Evolutionary conservation across 2,329 filamentous ascomycete species (phyloP).

Genomic region (Didymellaceae sp.): DNA sequence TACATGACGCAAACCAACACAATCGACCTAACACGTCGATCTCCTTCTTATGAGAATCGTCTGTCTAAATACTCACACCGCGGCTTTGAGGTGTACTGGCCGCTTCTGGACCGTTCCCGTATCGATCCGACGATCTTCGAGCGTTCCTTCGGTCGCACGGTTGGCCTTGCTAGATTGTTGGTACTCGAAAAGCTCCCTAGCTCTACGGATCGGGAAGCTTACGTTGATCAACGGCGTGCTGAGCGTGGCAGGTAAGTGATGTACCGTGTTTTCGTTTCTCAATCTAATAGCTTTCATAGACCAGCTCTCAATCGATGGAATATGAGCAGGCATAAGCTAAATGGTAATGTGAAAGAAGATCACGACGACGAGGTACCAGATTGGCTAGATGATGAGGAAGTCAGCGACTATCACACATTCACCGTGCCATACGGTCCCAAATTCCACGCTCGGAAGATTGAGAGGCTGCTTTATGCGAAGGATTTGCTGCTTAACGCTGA

Average conservation of each 20-base stretch:
- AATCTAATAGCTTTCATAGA: constrained; percentile 45
- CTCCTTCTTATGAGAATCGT: constrained; percentile 86
- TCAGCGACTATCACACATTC: constrained; percentile 75
- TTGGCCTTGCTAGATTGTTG: constrained; percentile 78
- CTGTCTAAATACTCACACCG: constrained; percentile 81
- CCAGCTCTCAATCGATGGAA: constrained; percentile 59
- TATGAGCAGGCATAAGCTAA: constrained; percentile 48
- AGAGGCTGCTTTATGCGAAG: constrained; percentile 81
- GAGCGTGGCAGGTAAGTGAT: constrained; percentile 64
- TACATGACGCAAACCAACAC: constrained; percentile 85
- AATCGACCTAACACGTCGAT: constrained; percentile 78
- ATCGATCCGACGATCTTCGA: constrained; percentile 89
- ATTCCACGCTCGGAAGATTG: constrained; percentile 70
- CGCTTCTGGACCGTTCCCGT: constrained; percentile 73
- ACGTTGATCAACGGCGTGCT: constrained; percentile 70
- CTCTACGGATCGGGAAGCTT: constrained; percentile 69
- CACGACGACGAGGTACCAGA: constrained; percentile 84
- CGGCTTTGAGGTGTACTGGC: constrained; percentile 85
- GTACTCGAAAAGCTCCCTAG: constrained; percentile 81
- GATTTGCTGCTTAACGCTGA: constrained; percentile 82
- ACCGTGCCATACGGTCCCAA: constrained; percentile 70
- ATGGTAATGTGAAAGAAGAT: constrained; percentile 76
- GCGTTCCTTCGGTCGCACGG: constrained; percentile 75
- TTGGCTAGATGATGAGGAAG: constrained; percentile 78
- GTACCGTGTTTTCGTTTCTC: accelerated